Evolutionary conservation across 164 flowering plant species (phyloP).

Genomic region (Euptelea pleiosperma): DNA sequence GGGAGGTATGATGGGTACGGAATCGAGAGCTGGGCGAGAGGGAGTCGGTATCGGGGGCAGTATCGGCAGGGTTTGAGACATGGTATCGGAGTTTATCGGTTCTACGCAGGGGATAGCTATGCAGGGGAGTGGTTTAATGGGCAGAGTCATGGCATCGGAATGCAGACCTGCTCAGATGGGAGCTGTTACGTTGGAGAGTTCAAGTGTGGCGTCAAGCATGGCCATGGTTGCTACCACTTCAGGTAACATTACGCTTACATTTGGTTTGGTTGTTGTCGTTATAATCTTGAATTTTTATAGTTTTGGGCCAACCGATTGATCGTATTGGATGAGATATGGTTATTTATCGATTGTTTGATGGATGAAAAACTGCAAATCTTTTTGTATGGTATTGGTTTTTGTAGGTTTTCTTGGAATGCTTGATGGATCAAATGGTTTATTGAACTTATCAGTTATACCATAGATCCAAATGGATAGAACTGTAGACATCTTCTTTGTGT

Average conservation of each 20-base stretch:
- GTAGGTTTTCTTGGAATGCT: no score
- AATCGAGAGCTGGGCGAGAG: conserved; percentile 85
- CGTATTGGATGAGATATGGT: no score
- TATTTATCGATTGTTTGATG: neutral
- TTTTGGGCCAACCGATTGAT: no score
- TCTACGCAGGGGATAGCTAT: conserved; percentile 80
- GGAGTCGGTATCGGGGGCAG: conserved; percentile 78
- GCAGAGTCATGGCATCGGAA: conserved; percentile 85
- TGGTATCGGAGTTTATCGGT: conserved; percentile 76
- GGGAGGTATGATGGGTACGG: conserved; percentile 89
- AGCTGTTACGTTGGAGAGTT: conserved; percentile 84
- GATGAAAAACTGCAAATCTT: neutral
- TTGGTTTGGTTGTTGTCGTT: neutral
- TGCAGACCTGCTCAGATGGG: conserved; percentile 83
- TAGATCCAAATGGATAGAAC: no score
- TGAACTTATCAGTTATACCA: no score
- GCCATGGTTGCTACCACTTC: conserved; percentile 88
- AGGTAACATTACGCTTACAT: conserved; percentile 39
- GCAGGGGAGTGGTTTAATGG: conserved; percentile 91
- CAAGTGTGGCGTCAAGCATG: conserved; percentile 84
- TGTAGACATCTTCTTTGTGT: no score
- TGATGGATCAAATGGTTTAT: no score
- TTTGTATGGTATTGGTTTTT: no score
- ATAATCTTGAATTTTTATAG: no score
- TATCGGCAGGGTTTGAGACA: conserved; percentile 76